Conservation (phyloP, 768 basidiomycete genomes). For the Tylopilus plumbeoviolaceoides region DNA sequence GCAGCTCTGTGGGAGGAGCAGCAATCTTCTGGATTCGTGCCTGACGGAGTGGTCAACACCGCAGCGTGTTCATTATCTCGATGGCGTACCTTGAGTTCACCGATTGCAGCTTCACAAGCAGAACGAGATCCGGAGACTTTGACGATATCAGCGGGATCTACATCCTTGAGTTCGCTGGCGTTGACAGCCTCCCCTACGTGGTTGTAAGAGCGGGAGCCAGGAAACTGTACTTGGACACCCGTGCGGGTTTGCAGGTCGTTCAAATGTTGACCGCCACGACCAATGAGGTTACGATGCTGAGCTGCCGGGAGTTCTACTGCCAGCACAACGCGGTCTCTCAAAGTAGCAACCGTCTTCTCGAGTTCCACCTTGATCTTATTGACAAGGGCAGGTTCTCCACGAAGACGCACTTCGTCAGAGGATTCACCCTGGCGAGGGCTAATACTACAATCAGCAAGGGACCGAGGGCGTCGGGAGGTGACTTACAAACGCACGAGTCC, state of each 20-base stretch:
- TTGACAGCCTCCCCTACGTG: constrained; percentile 81
- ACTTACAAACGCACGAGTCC: constrained; percentile 89
- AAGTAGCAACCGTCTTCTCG: constrained; percentile 60
- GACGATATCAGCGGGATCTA: constrained; percentile 74
- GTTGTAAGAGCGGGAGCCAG: constrained; percentile 87
- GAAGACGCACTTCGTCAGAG: constrained; percentile 82
- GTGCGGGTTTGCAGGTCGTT: constrained; percentile 80
- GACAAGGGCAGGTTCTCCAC: constrained; percentile 85
- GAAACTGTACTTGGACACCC: constrained; percentile 88
- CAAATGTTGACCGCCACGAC: constrained; percentile 86
- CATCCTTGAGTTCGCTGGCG: constrained; percentile 58
- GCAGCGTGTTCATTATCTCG: background rate
- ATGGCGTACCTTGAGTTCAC: constrained; percentile 65
- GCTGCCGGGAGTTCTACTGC: constrained; percentile 77
- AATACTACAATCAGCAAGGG: background rate
- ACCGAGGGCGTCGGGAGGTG: background rate
- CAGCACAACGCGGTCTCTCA: constrained; percentile 81
- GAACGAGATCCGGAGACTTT: constrained; percentile 85
- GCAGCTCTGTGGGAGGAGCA: constrained; percentile 39
- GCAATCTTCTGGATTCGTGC: constrained; percentile 46
- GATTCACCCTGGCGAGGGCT: constrained; percentile 86
- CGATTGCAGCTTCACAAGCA: constrained; percentile 73
- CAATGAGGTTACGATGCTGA: constrained; percentile 88
- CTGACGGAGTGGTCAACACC: constrained; percentile 34
- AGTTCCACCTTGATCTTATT: constrained; percentile 82